phyloP scores from a whole-genome alignment of 2,329 filamentous ascomycete genomes.

The Pseudogymnoascus sp. region DNA sequence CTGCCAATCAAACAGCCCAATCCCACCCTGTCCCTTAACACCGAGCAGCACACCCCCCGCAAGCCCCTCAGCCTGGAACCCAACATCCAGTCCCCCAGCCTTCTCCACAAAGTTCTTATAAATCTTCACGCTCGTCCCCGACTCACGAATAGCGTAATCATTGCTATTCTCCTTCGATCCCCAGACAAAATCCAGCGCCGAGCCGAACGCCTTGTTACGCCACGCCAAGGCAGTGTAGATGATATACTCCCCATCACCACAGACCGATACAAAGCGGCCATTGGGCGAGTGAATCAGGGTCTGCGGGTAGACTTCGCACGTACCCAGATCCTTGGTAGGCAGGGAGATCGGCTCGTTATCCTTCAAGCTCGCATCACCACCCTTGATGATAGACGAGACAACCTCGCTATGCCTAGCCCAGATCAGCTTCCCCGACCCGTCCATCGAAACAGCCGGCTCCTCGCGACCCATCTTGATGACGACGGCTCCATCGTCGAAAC shows the following conservation, averaged over 20 bases:
- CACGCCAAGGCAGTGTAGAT: conserved; percentile 96
- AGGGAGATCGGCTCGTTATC: conserved; percentile 82
- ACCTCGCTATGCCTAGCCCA: conserved; percentile 96
- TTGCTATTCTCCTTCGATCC: conserved; percentile 96
- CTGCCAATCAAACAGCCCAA: conserved; percentile 96
- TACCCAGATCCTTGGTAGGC: conserved; percentile 88
- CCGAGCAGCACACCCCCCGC: conserved; percentile 84
- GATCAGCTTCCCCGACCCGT: conserved; percentile 87
- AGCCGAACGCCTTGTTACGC: conserved; percentile 95
- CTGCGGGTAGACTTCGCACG: conserved; percentile 93
- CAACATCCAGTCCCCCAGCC: conserved; percentile 78
- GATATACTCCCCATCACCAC: conserved; percentile 96
- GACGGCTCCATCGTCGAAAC: conserved; percentile 95
- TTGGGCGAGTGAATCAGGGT: conserved; percentile 95
- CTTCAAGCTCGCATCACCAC: conserved; percentile 73
- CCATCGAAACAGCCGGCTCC: conserved; percentile 97
- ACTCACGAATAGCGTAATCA: conserved; percentile 95
- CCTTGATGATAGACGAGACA: conserved; percentile 89
- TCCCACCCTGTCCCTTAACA: conserved; percentile 88
- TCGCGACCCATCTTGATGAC: conserved; percentile 97
- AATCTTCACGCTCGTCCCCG: conserved; percentile 85
- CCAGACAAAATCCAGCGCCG: conserved; percentile 94
- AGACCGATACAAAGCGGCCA: conserved; percentile 77
- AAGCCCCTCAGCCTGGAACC: conserved; percentile 88
- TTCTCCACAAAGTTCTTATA: conserved; percentile 98